Conservation (phyloP, 1,284 basidiomycete genomes). For the Marasmius fiardii region DNA sequence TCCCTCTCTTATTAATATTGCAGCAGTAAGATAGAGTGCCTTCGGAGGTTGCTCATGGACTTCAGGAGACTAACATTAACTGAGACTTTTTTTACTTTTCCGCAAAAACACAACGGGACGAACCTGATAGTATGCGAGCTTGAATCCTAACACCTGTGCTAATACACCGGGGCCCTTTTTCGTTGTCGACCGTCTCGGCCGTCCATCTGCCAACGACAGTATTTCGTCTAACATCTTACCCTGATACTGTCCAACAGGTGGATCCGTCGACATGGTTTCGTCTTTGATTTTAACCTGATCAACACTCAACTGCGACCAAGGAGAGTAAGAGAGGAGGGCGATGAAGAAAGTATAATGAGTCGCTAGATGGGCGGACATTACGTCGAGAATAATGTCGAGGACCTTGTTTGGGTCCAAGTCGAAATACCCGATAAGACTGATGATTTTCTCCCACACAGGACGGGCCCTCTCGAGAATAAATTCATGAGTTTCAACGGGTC, state of each 20-base stretch:
- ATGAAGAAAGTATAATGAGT: slow-evolving; percentile 93
- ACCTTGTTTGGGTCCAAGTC: slow-evolving; percentile 94
- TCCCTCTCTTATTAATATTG: slow-evolving; percentile 85
- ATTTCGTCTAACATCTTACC: slow-evolving; percentile 68
- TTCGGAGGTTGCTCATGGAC: slow-evolving; percentile 61
- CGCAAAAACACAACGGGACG: slow-evolving; percentile 79
- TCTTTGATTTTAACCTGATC: slow-evolving; percentile 28
- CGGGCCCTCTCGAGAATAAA: slow-evolving; percentile 64
- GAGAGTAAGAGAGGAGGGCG: slow-evolving; percentile 79
- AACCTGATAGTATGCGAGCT: slow-evolving; percentile 89
- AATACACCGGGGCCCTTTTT: slow-evolving; percentile 59
- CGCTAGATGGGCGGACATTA: slow-evolving; percentile 79
- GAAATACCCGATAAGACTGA: slow-evolving; percentile 92
- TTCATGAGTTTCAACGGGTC: slow-evolving; percentile 55
- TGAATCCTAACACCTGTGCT: slow-evolving; percentile 94
- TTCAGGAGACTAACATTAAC: slow-evolving; percentile 45
- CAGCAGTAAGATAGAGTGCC: slow-evolving; percentile 79
- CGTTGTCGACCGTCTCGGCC: slow-evolving; percentile 17
- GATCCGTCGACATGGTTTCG: slow-evolving; percentile 34
- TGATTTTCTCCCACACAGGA: slow-evolving; percentile 82
- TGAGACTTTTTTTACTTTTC: slow-evolving; percentile 70
- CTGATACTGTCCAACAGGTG: slow-evolving; percentile 40
- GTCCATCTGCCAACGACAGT: slow-evolving; percentile 47
- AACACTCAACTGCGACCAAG: slow-evolving; percentile 58
- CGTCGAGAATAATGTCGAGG: slow-evolving; percentile 91